Base-by-base conservation (phyloP, 164 flowering plant species). In the Kingdonia uniflora region DNA sequence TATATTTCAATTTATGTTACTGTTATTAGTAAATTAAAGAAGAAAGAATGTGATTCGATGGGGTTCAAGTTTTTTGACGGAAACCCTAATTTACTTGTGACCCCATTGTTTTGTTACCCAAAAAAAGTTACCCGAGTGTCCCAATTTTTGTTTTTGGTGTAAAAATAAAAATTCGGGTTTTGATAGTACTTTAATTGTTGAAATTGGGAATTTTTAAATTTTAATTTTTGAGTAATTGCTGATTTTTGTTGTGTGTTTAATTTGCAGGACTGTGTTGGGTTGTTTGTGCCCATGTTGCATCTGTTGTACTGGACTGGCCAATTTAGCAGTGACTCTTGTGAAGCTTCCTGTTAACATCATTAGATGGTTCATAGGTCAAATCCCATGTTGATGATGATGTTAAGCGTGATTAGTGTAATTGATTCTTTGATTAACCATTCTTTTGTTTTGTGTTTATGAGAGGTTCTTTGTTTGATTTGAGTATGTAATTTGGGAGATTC, bases 261-360 rank as follows among this genome's bases (percentile, higher is more conserved):
- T n/a, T n/a, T 22, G 62, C 82, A 82, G 87, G 70, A 23, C 75
- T 2, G 58, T 75, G 20, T 40, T 85, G 71, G 77, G 80, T 67
- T 80, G 87, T 58, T 24, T 80, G 57, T 80, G 85, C 71, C 90
- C 89, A 1, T 82, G 90, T 55, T 85, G 85, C 70, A 52, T 74
- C 2, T 82, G 87, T 56, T 77, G 66, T 24, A 49, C 77, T 2
- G 73, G 72, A n/a, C 55, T 85, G 0, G 82, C 80, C 1, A 79
- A 80, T 56, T 16, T 77, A 21, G 82, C 85, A 0, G 53, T 80
- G 47, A 49, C 2, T 39, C 67, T 82, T 12, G 69, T 85, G 35
- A 73, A 77, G 68, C 78, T 82, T 23, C 89, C 89, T 1, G 20
- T 85, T 14, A 71, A 54, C 22, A 54, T 82, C 0, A 62, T 85